Evolutionary conservation across 78 protist species (phyloP).

Genomic region (Anaeramoeba flamelloides): DNA sequence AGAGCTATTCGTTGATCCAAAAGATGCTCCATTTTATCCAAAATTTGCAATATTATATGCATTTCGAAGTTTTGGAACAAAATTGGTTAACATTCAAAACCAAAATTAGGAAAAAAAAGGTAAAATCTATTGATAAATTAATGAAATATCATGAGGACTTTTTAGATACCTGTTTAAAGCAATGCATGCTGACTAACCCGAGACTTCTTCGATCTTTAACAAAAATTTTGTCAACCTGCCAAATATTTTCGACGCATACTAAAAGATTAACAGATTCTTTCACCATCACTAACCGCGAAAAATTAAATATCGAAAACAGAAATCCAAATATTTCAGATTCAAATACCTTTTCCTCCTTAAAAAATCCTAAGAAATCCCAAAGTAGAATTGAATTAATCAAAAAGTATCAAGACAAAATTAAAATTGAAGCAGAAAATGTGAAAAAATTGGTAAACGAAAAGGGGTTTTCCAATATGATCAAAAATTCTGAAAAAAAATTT

Average conservation of each 20-base stretch:
- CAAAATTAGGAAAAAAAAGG: neutral
- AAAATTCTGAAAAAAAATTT: too few relatives aligned
- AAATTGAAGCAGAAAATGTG: too few relatives aligned
- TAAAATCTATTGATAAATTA: slow-evolving; percentile 42
- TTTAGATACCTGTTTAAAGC: slow-evolving; percentile 39
- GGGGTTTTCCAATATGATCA: too few relatives aligned
- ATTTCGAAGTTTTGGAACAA: slow-evolving; percentile 61
- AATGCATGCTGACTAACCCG: slow-evolving; percentile 42
- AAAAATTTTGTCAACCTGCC: slow-evolving; percentile 10
- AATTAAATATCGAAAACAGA: too few relatives aligned
- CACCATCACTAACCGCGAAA: neutral
- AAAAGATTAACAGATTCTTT: neutral
- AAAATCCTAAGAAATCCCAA: too few relatives aligned
- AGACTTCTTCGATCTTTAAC: slow-evolving; percentile 7
- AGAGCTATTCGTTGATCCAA: slow-evolving; percentile 24
- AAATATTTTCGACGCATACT: neutral
- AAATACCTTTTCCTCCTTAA: too few relatives aligned
- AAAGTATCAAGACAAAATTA: too few relatives aligned
- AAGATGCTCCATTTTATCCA: slow-evolving; percentile 60
- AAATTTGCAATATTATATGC: slow-evolving; percentile 41
- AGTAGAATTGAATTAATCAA: too few relatives aligned
- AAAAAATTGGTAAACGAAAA: too few relatives aligned
- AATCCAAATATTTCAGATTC: too few relatives aligned
- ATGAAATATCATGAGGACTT: slow-evolving; percentile 36
- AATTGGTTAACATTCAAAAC: slow-evolving; percentile 27